Evolutionary conservation across 805 yeast genomes (phyloP), one percentile per base, ranked within the genome.

Genomic region (Saccharomycopsis amapae): DNA sequence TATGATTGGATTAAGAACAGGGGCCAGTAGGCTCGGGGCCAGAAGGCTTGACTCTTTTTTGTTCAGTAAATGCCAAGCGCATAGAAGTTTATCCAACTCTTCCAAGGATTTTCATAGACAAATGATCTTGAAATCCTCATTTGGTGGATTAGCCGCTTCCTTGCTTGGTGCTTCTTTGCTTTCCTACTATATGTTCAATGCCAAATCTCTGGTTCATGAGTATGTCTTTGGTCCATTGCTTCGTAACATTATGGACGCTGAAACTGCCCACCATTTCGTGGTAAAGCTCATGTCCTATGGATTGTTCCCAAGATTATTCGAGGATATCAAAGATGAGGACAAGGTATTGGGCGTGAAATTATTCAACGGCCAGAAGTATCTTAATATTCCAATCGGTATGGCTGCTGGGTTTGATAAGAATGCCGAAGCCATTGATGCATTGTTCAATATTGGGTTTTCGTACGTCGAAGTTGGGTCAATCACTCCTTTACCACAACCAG

Each of bases 401-500:
- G 97, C 97, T 41, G 97, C 97, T 22, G 97, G 97, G 10, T 74
- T 90, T 53, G 97, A 90, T 63, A 90, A 90, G 65, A 81, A 89
- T 58, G 97, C 86, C 43, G 95, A 87, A 58, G 95, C 86, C 18
- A 78, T 90, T 54, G 97, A 90, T 56, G 67, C 88, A 0, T 69
- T 90, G 49, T 80, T 81, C 55, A 72, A 79, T 52, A 60, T 75
- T 45, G 97, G 97, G 1, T 89, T 89, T 57, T 78, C 90, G 13
- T 86, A 86, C 62, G 93, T 87, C 53, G 97, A 90, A 64, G 75
- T 90, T 49, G 97, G 97, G 1, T 85, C 95, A 2, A 79, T 90
- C 40, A 90, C 97, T 5, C 97, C 97, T 3, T 67, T 73, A 54
- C 85, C 97, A 0, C 97, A 90, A 65, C 87, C 90, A 6, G 97